Base-by-base conservation (phyloP, 768 basidiomycete genomes). In the Auriscalpium vulgare region DNA sequence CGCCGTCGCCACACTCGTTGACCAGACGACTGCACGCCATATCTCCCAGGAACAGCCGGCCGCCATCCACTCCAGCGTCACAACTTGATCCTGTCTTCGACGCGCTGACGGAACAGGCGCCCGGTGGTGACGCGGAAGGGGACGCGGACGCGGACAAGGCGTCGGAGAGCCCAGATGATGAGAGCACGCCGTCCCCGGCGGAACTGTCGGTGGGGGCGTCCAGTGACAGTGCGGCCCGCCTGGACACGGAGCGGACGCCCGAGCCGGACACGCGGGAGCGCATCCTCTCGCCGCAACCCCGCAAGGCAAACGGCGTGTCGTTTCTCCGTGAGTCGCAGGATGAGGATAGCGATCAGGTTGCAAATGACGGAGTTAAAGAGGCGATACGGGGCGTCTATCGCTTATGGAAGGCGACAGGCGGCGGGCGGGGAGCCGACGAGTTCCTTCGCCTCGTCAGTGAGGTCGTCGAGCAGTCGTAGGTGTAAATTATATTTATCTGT, bases 1-100 rank as follows among this genome's bases (percentile, higher is more conserved):
- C 69, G 2, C 68, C 70, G 6, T 71, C 68, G 14, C 69, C 70
- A 29, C 54, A 59, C 34, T 61, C 58, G 1, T 54, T 72, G 29
- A 59, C 69, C 8, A 59, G 59, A 37, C 61, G 66, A 5, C 60
- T 72, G 13, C 50, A 68, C 21, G 56, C 59, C 4, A 54, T 70
- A 40, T 65, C 68, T 17, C 68, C 68, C 29, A 64, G 69, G 16
- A 23, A 46, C 29, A 53, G 52, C 21, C 44, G 40, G 19, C 44
- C 52, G 10, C 13, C 52, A 13, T 53, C 52, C 8, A 34, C 34
- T 8, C 36, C 19, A 13, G 44, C 40, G 21, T 53, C 52, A 23
- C 23, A 14, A 16, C 43, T 37, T 4, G 40, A 19, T 10, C n/a
- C 43, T 13, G 29, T n/a, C 3, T 43, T 44, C 17, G 29, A 45